Conservation (phyloP, 2,329 filamentous ascomycete genomes). For the Ceratocystis alfenasii region DNA sequence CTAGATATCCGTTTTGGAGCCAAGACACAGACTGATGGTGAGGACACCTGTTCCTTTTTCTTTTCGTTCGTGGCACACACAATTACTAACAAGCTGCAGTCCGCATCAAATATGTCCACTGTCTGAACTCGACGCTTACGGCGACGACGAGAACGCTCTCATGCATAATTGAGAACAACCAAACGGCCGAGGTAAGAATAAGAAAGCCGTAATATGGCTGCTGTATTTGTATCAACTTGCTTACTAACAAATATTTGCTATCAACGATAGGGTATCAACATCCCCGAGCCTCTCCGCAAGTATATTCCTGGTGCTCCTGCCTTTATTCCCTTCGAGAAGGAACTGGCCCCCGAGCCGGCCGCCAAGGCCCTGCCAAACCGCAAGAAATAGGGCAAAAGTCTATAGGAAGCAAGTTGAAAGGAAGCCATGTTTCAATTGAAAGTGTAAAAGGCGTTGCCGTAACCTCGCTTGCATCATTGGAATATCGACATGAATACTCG, state of each 20-base stretch:
- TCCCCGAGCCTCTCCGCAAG: slow-evolving; percentile 73
- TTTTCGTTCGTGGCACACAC: neutral
- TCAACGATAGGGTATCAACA: slow-evolving; percentile 54
- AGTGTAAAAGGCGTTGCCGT: too few relatives aligned
- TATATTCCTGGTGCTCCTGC: slow-evolving; percentile 84
- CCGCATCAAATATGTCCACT: slow-evolving; percentile 87
- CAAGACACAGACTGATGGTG: slow-evolving; percentile 71
- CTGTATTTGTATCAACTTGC: neutral
- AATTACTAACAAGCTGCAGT: slow-evolving; percentile 17
- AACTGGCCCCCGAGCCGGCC: slow-evolving; percentile 58
- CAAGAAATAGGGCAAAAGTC: slow-evolving; percentile 22
- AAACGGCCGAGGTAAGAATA: slow-evolving; percentile 58
- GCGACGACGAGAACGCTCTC: slow-evolving; percentile 87
- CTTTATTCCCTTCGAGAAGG: slow-evolving; percentile 79
- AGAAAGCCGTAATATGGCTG: neutral
- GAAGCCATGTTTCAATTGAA: neutral
- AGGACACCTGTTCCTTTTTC: slow-evolving; percentile 15
- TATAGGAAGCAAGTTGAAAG: slow-evolving; percentile 15
- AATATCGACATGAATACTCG: too few relatives aligned
- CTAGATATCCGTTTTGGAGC: slow-evolving; percentile 84
- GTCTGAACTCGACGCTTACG: slow-evolving; percentile 77
- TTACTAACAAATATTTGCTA: slow-evolving; percentile 16
- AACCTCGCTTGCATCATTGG: too few relatives aligned
- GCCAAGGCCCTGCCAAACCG: slow-evolving; percentile 28
- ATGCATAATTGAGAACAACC: slow-evolving; percentile 94